Conservation (phyloP, 2,329 filamentous ascomycete genomes). For the Cytospora mali region DNA sequence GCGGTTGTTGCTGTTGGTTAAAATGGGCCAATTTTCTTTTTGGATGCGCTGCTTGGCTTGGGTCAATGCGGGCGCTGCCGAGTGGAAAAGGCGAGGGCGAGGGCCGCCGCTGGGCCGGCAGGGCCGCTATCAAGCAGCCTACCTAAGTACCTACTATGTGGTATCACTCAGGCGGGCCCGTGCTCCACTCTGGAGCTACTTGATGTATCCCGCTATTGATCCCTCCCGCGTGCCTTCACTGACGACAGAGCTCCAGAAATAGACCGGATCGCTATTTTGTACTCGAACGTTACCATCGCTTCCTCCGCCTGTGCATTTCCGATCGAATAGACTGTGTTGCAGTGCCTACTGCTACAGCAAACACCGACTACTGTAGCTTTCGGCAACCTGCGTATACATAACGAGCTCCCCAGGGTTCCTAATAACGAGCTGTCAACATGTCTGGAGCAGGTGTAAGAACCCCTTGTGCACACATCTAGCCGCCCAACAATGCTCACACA, state of each 20-base stretch:
- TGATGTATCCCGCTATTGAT: background rate
- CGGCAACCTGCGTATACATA: background rate
- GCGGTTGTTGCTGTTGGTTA: slow-evolving; percentile 8
- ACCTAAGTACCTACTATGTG: no score
- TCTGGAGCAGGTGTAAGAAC: slow-evolving; percentile 43
- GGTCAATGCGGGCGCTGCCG: slow-evolving; percentile 26
- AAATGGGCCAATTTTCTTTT: slow-evolving; percentile 22
- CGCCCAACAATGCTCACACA: slow-evolving; percentile 20
- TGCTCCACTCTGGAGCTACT: slow-evolving; percentile 12
- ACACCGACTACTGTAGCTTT: slow-evolving; percentile 11
- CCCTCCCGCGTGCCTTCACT: slow-evolving; percentile 35
- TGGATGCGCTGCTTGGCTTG: slow-evolving; percentile 17
- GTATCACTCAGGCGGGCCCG: slow-evolving; percentile 12
- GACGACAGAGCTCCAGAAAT: slow-evolving; percentile 49
- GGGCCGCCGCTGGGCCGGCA: background rate
- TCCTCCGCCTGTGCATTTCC: background rate
- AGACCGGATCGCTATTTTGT: slow-evolving; percentile 6
- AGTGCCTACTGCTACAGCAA: background rate
- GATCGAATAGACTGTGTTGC: background rate
- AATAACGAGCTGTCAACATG: slow-evolving; percentile 36
- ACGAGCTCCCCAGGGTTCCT: background rate
- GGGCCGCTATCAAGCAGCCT: background rate
- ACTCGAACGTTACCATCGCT: background rate
- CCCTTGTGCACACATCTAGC: slow-evolving; percentile 26
- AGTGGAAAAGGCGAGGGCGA: background rate